A percentile compares a stretch with the other conserved stretches of the same genome.
Evolutionary conservation across 331 rosid genomes (phyloP).

Genomic region (Rosa hybrid): DNA sequence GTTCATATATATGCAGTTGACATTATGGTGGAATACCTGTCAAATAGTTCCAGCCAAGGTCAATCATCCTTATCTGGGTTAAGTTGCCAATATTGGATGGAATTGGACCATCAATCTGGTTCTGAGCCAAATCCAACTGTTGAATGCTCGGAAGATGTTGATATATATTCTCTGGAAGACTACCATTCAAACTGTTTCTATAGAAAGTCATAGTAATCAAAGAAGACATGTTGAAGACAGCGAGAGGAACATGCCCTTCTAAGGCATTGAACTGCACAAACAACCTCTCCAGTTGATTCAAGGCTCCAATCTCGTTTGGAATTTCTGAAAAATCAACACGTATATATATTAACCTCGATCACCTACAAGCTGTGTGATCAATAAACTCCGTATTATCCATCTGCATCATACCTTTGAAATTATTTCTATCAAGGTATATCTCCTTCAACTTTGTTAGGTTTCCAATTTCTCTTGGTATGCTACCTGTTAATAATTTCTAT

Average conservation of each 20-base stretch:
- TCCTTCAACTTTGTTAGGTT: conserved; percentile 18
- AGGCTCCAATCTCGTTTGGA: neutral
- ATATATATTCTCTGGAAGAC: neutral
- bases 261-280: neutral
- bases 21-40: neutral
- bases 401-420: conserved; percentile 3
- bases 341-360: neutral
- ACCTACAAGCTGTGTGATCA: too few relatives aligned
- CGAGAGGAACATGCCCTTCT: neutral
- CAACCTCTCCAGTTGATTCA: neutral
- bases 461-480: conserved; percentile 22
- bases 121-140: neutral
- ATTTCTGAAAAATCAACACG: neutral
- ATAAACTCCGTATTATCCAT: too few relatives aligned
- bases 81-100: conserved; percentile 15
- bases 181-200: neutral
- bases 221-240: conserved; percentile 6
- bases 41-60: conserved; percentile 12
- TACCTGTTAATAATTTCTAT: conserved; percentile 3
- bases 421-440: neutral
- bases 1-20: neutral
- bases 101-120: neutral
- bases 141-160: neutral
- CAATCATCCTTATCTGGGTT: neutral
- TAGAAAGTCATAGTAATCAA: neutral